A percentile compares a stretch with the other conserved stretches of the same genome.
Evolutionary conservation across 1,139 yeast genomes (phyloP).

Genomic region (Taiozyma sp.): DNA sequence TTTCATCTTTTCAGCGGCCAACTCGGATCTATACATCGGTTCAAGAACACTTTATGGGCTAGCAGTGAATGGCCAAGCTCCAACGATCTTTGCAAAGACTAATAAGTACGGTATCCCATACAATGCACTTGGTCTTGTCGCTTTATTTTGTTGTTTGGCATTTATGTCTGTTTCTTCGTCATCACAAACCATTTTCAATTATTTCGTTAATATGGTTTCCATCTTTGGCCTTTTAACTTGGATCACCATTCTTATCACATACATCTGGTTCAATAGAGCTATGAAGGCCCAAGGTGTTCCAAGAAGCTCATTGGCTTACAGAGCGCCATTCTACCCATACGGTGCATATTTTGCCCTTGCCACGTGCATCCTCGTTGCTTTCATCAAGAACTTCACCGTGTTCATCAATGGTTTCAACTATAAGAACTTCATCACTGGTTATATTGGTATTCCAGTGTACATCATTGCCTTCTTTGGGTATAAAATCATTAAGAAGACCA

Average conservation of each 20-base stretch:
- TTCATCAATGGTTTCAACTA: conserved; percentile 51
- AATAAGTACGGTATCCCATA: conserved; percentile 62
- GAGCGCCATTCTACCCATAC: conserved; percentile 61
- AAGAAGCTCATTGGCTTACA: conserved; percentile 42
- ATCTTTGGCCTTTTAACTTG: conserved; percentile 66
- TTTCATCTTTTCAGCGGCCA: conserved; percentile 65
- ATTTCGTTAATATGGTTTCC: conserved; percentile 65
- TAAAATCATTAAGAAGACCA: conserved; percentile 48
- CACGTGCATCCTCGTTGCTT: conserved; percentile 47
- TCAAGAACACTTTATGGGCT: conserved; percentile 62
- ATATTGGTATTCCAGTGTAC: conserved; percentile 67
- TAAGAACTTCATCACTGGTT: conserved; percentile 65
- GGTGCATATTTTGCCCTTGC: conserved; percentile 51
- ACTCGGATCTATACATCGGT: conserved; percentile 64
- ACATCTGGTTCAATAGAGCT: conserved; percentile 57
- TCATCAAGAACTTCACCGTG: conserved; percentile 68
- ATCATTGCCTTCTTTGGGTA: conserved; percentile 48
- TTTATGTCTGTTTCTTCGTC: conserved; percentile 53
- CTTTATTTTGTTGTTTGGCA: conserved; percentile 47
- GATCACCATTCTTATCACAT: conserved; percentile 56
- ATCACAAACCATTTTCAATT: conserved; percentile 49
- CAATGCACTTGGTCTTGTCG: conserved; percentile 37
- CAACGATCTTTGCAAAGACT: conserved; percentile 48
- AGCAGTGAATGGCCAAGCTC: conserved; percentile 57
- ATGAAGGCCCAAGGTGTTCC: conserved; percentile 57